phyloP scores from a whole-genome alignment of 768 basidiomycete genomes.

The Lactarius pseudohatsudake region DNA sequence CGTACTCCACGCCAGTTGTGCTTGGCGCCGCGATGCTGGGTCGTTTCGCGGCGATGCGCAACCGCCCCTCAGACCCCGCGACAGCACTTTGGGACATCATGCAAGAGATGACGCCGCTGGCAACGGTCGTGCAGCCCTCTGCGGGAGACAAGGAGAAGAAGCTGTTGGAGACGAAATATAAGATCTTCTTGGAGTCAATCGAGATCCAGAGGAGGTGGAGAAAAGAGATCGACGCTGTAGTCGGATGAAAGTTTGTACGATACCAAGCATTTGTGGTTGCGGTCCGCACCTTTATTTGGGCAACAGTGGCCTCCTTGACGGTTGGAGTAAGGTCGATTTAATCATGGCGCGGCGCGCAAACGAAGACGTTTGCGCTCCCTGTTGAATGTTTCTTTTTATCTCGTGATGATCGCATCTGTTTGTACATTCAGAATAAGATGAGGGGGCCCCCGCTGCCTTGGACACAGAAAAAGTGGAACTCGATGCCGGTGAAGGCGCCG shows the following conservation, averaged over 20 bases:
- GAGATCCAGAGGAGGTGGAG: constrained; percentile 90
- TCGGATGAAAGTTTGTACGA: constrained; percentile 23
- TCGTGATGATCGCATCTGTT: too few relatives aligned
- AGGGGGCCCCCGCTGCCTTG: too few relatives aligned
- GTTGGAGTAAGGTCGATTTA: too few relatives aligned
- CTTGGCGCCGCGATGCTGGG: constrained; percentile 94
- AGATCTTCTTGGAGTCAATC: constrained; percentile 86
- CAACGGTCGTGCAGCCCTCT: constrained; percentile 64
- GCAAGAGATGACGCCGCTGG: constrained; percentile 94
- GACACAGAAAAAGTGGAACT: background rate
- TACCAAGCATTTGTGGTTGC: background rate
- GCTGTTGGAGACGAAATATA: constrained; percentile 88
- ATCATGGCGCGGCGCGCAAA: too few relatives aligned
- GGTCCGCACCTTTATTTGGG: too few relatives aligned
- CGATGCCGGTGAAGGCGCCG: background rate
- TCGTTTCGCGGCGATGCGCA: constrained; percentile 69
- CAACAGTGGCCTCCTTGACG: too few relatives aligned
- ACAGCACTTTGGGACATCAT: constrained; percentile 88
- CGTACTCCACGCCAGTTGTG: constrained; percentile 79
- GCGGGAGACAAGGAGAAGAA: constrained; percentile 64
- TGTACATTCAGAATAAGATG: too few relatives aligned
- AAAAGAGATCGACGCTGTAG: constrained; percentile 66
- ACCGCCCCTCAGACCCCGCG: constrained; percentile 49
- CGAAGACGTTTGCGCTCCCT: too few relatives aligned
- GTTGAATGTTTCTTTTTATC: too few relatives aligned